Percentiles rank a stretch among this genome's conserved stretches.
Conservation (phyloP, 345 rosid genomes). For the Brassica nigra region DNA sequence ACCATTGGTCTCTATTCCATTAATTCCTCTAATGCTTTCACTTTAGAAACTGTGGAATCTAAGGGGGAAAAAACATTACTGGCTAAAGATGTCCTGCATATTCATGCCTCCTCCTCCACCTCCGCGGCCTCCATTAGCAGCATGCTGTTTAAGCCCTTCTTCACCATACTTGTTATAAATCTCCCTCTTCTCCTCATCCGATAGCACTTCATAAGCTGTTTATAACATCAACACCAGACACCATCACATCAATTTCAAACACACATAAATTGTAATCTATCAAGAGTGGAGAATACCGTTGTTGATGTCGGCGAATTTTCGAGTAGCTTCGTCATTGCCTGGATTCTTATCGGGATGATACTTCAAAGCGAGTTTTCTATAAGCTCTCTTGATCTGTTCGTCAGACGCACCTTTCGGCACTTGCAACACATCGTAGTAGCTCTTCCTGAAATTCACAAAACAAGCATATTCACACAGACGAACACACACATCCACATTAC, state of each 20-base stretch:
- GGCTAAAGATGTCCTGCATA: constrained; percentile 38
- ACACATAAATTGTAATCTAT: neutral
- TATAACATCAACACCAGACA: constrained; percentile 24
- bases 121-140: constrained; percentile 86
- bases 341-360: constrained; percentile 97
- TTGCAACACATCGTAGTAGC: constrained; percentile 90
- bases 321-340: constrained; percentile 90
- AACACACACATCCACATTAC: neutral
- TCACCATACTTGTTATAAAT: constrained; percentile 91
- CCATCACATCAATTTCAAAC: neutral
- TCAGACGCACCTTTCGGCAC: constrained; percentile 90
- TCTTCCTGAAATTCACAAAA: constrained; percentile 61
- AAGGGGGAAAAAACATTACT: constrained; percentile 9
- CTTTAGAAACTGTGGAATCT: neutral
- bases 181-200: constrained; percentile 84
- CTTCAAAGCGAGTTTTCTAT: constrained; percentile 94
- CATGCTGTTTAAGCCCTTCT: constrained; percentile 93
- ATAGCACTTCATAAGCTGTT: constrained; percentile 93
- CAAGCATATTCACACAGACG: neutral
- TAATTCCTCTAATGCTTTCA: neutral
- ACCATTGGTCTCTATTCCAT: neutral
- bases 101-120: constrained; percentile 49
- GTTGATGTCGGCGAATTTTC: constrained; percentile 85
- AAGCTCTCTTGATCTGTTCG: constrained; percentile 97
- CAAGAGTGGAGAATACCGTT: constrained; percentile 56